Evolutionary conservation across 371 early-diverging fungal species (phyloP).

Genomic region (Lichtheimia ramosa): DNA sequence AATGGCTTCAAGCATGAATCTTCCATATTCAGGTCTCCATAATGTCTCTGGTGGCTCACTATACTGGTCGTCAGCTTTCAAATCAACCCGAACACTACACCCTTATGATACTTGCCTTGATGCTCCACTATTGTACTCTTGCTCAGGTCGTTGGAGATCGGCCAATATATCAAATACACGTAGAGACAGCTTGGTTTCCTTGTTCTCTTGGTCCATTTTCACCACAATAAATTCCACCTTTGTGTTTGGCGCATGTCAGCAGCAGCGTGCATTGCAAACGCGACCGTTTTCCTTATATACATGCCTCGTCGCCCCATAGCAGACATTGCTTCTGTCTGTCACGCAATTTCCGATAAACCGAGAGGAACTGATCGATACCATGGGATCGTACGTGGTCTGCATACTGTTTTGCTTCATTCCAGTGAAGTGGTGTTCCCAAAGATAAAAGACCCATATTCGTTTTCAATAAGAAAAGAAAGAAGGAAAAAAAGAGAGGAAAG

Average conservation of each 20-base stretch:
- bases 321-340: conserved; percentile 72
- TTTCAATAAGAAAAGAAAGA: conserved; percentile 2
- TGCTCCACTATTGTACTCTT: conserved; percentile 45
- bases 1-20: conserved; percentile 90
- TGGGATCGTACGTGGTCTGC: conserved; percentile 88
- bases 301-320: conserved; percentile 97
- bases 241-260: neutral
- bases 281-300: neutral
- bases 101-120: conserved; percentile 26
- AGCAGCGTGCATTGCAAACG: neutral
- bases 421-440: conserved; percentile 93
- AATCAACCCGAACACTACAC: neutral
- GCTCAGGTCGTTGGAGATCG: conserved; percentile 76
- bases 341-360: conserved; percentile 84
- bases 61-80: neutral
- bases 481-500: neutral
- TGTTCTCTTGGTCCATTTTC: conserved; percentile 69
- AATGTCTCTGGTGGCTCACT: conserved; percentile 55
- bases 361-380: conserved; percentile 93
- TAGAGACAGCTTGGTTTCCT: conserved; percentile 76
- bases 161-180: conserved; percentile 84
- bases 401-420: conserved; percentile 87
- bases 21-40: conserved; percentile 97
- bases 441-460: conserved; percentile 89
- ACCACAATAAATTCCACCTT: conserved; percentile 94